A percentile compares a stretch with the other conserved stretches of the same genome.
These are phyloP conservation scores for Lactarius sanguifluus DNA, from an alignment of 768 basidiomycete species.

Conservation along the genomic window DNA sequence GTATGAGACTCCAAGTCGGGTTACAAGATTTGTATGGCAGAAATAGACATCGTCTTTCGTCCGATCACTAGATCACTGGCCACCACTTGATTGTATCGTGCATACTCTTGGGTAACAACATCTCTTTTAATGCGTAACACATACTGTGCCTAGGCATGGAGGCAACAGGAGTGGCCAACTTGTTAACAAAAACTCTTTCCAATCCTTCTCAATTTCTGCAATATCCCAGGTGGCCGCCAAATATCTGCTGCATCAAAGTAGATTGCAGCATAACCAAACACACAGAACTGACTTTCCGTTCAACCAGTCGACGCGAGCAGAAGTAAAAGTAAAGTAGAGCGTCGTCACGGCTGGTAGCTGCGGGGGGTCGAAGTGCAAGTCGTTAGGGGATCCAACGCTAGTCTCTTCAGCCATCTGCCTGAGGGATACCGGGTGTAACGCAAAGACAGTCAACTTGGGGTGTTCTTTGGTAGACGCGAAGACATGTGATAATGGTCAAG, in stretches of 20 bases:
- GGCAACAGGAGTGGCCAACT: background rate
- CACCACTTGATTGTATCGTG: background rate
- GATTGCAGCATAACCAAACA: background rate
- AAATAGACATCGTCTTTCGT: background rate
- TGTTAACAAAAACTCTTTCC: background rate
- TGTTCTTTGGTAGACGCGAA: no score
- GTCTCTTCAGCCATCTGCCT: no score
- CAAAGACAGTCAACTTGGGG: no score
- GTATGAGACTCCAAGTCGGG: background rate
- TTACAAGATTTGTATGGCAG: background rate
- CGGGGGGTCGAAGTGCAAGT: no score
- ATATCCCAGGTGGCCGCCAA: background rate
- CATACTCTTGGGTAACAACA: background rate
- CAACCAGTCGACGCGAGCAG: no score
- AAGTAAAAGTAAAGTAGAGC: no score
- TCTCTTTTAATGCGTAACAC: background rate
- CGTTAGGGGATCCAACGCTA: no score
- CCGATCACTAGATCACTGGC: background rate
- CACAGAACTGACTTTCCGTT: slow-evolving; percentile 16
- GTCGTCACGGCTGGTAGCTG: no score
- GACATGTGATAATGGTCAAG: no score
- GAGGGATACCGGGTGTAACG: no score
- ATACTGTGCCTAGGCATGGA: background rate
- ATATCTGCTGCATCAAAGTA: background rate
- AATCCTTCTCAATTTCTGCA: background rate